Evolutionary conservation across 805 yeast species (phyloP).

Genomic region (Pichia californica): DNA sequence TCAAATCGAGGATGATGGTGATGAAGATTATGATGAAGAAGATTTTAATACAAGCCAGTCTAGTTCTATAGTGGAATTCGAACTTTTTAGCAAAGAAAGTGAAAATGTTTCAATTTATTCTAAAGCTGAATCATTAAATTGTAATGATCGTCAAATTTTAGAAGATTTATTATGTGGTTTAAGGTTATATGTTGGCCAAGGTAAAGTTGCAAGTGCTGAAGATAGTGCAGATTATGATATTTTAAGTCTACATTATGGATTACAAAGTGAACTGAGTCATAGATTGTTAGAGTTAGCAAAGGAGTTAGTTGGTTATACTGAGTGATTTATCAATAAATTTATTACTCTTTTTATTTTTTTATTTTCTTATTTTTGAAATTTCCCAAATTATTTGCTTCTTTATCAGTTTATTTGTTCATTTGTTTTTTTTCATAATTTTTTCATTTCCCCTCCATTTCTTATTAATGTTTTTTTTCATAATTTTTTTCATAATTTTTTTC

Average conservation of each 20-base stretch:
- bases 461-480: no score
- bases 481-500: no score
- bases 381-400: no score
- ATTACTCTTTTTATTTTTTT: not conserved
- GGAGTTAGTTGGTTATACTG: constrained; percentile 25
- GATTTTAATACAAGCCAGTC: no score
- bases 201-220: constrained; percentile 2
- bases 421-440: no score
- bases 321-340: not conserved
- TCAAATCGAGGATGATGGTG: not conserved
- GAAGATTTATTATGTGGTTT: constrained; percentile 11
- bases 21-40: constrained; percentile 1
- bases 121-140: not conserved
- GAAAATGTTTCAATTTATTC: not conserved
- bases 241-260: constrained; percentile 20
- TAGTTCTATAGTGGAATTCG: no score
- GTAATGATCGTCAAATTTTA: constrained; percentile 1
- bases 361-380: no score
- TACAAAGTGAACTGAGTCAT: constrained; percentile 27
- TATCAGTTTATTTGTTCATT: no score
- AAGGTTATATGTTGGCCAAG: constrained; percentile 12
- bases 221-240: constrained; percentile 18
- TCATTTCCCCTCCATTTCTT: no score
- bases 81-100: no score
- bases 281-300: constrained; percentile 24